phyloP scores from a whole-genome alignment of 495 filamentous ascomycete species.

The Schizothecium vesticola region DNA sequence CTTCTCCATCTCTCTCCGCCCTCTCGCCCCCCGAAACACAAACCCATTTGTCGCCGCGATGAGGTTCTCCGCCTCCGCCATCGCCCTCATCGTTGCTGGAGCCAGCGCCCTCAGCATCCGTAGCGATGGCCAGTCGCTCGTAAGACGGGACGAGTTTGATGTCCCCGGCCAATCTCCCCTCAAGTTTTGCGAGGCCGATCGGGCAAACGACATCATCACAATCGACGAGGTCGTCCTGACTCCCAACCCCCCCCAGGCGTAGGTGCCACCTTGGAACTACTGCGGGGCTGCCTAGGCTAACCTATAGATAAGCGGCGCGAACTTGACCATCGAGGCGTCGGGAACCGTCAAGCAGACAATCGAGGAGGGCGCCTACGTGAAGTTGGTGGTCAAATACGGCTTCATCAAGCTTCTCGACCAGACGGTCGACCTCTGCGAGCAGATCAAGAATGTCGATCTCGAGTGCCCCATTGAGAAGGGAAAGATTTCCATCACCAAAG shows the following conservation, averaged over 20 bases:
- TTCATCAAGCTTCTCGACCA: constrained; percentile 82
- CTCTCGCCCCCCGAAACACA: neutral
- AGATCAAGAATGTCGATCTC: constrained; percentile 80
- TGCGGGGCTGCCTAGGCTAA: constrained; percentile 5
- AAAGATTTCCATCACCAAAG: constrained; percentile 63
- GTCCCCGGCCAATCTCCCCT: constrained; percentile 76
- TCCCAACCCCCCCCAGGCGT: constrained; percentile 87
- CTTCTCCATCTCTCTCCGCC: neutral
- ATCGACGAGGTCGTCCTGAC: constrained; percentile 74
- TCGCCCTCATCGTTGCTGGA: constrained; percentile 36
- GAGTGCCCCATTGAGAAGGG: constrained; percentile 83
- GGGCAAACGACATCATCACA: constrained; percentile 55
- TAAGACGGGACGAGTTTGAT: constrained; percentile 33
- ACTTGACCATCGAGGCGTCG: constrained; percentile 70
- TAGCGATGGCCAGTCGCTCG: constrained; percentile 26
- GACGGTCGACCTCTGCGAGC: constrained; percentile 75
- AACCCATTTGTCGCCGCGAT: constrained; percentile 23
- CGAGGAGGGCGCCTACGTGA: constrained; percentile 70
- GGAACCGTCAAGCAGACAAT: constrained; percentile 66
- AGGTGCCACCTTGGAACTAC: constrained; percentile 35
- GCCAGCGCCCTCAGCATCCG: constrained; percentile 38
- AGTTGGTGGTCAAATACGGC: constrained; percentile 86
- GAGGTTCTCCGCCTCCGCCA: constrained; percentile 37
- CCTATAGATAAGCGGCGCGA: constrained; percentile 56
- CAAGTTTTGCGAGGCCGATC: constrained; percentile 62